Percentiles rank a stretch among this genome's conserved stretches.
Conservation (phyloP, 805 yeast genomes). For the Priceomyces castillae region DNA sequence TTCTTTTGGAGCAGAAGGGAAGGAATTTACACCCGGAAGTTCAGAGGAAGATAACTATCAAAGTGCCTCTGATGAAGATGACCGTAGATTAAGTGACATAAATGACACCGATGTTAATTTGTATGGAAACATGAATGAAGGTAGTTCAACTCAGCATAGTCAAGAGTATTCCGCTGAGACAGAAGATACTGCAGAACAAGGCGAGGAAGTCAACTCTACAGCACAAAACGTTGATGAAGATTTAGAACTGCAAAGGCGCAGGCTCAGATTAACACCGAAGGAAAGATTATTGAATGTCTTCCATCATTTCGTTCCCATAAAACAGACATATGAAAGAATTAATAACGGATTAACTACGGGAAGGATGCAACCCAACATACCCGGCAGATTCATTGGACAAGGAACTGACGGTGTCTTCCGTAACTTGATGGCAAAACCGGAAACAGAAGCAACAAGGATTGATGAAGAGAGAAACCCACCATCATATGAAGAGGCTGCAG, state of each 20-base stretch:
- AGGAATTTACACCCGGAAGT: not conserved
- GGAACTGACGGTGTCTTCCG: conserved; percentile 89
- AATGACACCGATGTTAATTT: not conserved
- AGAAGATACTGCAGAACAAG: not conserved
- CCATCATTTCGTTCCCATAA: conserved; percentile 35
- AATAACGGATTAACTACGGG: conserved; percentile 42
- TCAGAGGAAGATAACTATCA: not conserved
- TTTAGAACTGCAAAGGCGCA: conserved; percentile 27
- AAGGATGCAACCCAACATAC: conserved; percentile 39
- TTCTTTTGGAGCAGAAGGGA: not conserved
- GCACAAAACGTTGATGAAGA: conserved; percentile 13
- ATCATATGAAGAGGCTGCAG: conserved; percentile 90
- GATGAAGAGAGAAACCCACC: conserved; percentile 65
- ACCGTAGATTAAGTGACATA: conserved; percentile 6
- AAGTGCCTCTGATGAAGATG: conserved; percentile 4
- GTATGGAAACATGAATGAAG: not conserved
- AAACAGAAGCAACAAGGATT: conserved; percentile 33
- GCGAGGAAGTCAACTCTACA: conserved; percentile 13
- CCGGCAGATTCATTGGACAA: conserved; percentile 45
- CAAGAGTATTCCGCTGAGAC: not conserved
- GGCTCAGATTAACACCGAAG: conserved; percentile 21
- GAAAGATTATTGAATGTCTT: conserved; percentile 32
- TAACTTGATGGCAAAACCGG: conserved; percentile 89
- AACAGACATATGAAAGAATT: conserved; percentile 42
- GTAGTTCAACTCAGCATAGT: not conserved